Conservation (phyloP, 1,284 basidiomycete genomes). For the Pseudozyma sp. region DNA sequence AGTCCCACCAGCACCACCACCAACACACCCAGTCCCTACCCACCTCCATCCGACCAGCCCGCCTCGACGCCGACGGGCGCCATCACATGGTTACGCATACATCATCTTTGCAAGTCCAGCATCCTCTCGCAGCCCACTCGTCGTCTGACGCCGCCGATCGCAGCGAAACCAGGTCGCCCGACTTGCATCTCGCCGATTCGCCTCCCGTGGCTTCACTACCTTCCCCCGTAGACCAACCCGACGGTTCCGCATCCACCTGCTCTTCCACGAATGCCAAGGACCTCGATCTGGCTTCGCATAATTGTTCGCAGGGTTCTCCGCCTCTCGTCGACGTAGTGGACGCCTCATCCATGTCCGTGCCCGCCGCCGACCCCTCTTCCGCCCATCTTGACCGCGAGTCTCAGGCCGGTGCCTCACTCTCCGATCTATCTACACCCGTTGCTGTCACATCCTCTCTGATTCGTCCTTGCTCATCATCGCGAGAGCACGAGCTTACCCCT, state of each 20-base stretch:
- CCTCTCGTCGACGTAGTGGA: slow-evolving; percentile 4
- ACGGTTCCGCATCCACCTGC: slow-evolving; percentile 21
- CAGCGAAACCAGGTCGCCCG: neutral
- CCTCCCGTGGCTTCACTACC: slow-evolving; percentile 14
- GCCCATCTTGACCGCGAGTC: neutral
- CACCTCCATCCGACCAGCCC: neutral
- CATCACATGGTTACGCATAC: too few relatives aligned
- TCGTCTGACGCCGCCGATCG: too few relatives aligned
- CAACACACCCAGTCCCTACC: slow-evolving; percentile 10
- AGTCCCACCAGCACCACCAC: slow-evolving; percentile 8
- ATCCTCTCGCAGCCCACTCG: too few relatives aligned
- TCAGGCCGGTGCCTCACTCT: too few relatives aligned
- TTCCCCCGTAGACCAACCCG: slow-evolving; percentile 9
- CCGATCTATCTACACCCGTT: neutral
- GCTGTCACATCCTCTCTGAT: neutral
- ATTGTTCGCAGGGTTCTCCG: neutral
- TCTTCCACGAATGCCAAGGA: slow-evolving; percentile 16
- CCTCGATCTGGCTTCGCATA: slow-evolving; percentile 12
- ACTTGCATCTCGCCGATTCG: slow-evolving; percentile 2
- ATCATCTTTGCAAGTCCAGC: too few relatives aligned
- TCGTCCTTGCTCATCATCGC: slow-evolving; percentile 3
- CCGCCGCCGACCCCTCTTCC: neutral
- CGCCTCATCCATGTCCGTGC: neutral
- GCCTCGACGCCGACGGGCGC: neutral
- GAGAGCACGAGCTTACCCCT: neutral